These are phyloP conservation scores for Cucurbita argyrosperma DNA, from an alignment of 306 rosid genomes.

Conservation along the genomic window DNA sequence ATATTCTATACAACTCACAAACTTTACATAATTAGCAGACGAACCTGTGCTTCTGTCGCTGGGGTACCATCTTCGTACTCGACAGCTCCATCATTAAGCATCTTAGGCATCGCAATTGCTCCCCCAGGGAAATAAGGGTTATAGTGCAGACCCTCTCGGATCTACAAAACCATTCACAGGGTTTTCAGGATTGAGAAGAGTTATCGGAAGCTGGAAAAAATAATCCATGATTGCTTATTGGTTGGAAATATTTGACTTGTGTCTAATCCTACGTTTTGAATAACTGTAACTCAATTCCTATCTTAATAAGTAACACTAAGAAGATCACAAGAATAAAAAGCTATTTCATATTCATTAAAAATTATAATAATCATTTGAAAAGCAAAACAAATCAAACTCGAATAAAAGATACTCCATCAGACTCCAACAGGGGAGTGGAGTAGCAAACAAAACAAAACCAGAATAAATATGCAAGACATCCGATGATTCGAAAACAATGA, in stretches of 20 bases:
- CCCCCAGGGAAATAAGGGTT: constrained; percentile 98
- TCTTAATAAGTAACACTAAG: background rate
- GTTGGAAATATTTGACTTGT: background rate
- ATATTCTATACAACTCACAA: background rate
- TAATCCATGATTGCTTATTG: background rate
- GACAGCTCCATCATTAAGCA: constrained; percentile 94
- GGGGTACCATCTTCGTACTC: constrained; percentile 89
- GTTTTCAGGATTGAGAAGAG: background rate
- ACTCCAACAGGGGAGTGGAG: background rate
- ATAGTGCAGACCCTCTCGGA: constrained; percentile 87
- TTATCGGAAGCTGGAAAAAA: background rate
- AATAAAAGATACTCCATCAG: background rate
- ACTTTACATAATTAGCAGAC: background rate
- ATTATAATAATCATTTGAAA: background rate
- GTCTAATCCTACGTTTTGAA: background rate
- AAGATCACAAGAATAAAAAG: background rate
- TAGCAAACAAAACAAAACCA: background rate
- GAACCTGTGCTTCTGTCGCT: constrained; percentile 94
- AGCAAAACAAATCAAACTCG: background rate
- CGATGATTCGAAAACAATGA: background rate
- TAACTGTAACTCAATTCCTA: background rate
- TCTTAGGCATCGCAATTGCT: constrained; percentile 99
- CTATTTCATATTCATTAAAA: background rate
- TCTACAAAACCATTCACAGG: constrained; percentile 36
- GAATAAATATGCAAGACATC: background rate